Conservation (phyloP, 305 asterid genomes). For the Caryopteris hybrid region DNA sequence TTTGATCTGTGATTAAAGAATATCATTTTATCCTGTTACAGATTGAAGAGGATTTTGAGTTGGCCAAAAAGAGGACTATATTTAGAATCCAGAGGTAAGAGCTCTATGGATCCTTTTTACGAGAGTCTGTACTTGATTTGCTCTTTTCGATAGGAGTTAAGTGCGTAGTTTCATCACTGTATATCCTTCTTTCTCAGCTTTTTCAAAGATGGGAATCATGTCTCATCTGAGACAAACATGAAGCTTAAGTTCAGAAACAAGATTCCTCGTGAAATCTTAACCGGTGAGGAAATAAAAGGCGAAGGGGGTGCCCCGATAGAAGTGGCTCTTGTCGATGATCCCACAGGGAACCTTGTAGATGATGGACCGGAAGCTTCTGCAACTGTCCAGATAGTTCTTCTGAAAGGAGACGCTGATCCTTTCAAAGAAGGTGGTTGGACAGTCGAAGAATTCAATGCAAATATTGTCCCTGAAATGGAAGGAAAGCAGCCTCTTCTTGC, state of each 20-base stretch:
- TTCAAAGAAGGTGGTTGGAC: slow-evolving; percentile 19
- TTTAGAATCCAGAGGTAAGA: slow-evolving; percentile 16
- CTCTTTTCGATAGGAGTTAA: no score
- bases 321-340: slow-evolving; percentile 41
- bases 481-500: slow-evolving; percentile 40
- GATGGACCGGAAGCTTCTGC: slow-evolving; percentile 46
- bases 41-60: slow-evolving; percentile 6
- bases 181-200: slow-evolving; percentile 21
- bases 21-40: neutral
- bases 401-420: slow-evolving; percentile 22
- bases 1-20: no score
- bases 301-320: slow-evolving; percentile 21
- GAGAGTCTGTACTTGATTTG: no score
- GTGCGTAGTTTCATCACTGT: neutral
- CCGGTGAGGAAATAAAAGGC: slow-evolving; percentile 42
- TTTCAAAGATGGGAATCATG: slow-evolving; percentile 17
- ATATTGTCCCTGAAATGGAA: slow-evolving; percentile 14
- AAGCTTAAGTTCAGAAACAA: slow-evolving; percentile 35
- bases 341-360: slow-evolving; percentile 22
- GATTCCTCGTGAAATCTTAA: slow-evolving; percentile 26
- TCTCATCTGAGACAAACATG: slow-evolving; percentile 8
- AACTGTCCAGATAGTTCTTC: slow-evolving; percentile 37
- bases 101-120: neutral
- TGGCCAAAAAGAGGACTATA: neutral
- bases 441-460: slow-evolving; percentile 20